Evolutionary conservation across 192 early-diverging fungal species (phyloP).

Genomic region (Podochytrium sp.): DNA sequence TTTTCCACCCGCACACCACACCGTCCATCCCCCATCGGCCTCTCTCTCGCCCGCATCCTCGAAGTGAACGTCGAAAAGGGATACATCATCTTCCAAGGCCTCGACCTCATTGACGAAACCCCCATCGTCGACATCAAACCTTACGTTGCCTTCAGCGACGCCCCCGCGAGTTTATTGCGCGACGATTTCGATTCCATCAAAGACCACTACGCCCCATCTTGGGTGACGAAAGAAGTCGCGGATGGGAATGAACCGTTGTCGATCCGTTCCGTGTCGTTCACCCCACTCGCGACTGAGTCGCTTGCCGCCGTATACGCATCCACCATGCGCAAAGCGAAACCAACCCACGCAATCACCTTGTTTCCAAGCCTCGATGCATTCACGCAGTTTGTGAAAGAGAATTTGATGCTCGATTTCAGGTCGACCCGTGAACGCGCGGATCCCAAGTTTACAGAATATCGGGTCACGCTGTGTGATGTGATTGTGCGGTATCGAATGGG

Average conservation of each 20-base stretch:
- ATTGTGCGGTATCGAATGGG: slow-evolving; percentile 17
- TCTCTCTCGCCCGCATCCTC: slow-evolving; percentile 29
- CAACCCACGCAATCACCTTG: neutral
- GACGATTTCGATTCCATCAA: neutral
- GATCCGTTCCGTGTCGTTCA: neutral
- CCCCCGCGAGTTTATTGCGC: neutral
- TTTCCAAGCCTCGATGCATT: neutral
- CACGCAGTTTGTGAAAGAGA: slow-evolving; percentile 19
- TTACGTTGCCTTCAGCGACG: slow-evolving; percentile 20
- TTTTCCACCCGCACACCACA: slow-evolving; percentile 39
- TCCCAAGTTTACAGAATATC: slow-evolving; percentile 23
- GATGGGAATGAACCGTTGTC: slow-evolving; percentile 9
- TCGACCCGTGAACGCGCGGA: slow-evolving; percentile 19
- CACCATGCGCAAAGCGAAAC: neutral
- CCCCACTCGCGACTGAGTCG: neutral
- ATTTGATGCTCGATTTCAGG: slow-evolving; percentile 24
- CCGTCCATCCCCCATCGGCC: slow-evolving; percentile 38
- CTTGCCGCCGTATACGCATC: neutral
- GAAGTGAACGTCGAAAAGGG: slow-evolving; percentile 28
- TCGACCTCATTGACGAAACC: slow-evolving; percentile 35
- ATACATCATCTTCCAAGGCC: slow-evolving; percentile 30
- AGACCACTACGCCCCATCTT: slow-evolving; percentile 4
- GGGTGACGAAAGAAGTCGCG: slow-evolving; percentile 21
- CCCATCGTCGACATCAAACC: slow-evolving; percentile 44
- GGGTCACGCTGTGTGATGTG: slow-evolving; percentile 24